Evolutionary conservation across 1,139 yeast genomes (phyloP).

Genomic region (Yamadazyma epiphylla): DNA sequence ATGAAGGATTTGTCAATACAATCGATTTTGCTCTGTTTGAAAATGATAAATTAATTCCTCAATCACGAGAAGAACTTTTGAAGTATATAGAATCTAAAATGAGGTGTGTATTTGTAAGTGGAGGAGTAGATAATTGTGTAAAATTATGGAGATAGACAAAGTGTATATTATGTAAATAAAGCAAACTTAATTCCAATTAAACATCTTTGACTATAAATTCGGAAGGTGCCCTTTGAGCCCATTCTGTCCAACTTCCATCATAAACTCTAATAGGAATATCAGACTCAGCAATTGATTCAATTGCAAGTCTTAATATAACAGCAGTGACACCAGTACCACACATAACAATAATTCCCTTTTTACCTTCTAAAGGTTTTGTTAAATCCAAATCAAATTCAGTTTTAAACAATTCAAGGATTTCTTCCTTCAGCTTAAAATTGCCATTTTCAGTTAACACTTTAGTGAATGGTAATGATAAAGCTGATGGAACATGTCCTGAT

Average conservation of each 20-base stretch:
- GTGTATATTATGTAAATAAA: too few species aligned
- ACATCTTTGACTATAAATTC: constrained; percentile 15
- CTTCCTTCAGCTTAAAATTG: constrained; percentile 47
- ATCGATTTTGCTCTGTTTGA: constrained; percentile 54
- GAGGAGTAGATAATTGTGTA: constrained; percentile 54
- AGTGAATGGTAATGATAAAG: constrained; percentile 72
- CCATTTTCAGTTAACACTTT: constrained; percentile 49
- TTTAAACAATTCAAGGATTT: constrained; percentile 43
- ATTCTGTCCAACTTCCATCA: constrained; percentile 94
- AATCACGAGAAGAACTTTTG: constrained; percentile 13
- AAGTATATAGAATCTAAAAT: constrained; percentile 37
- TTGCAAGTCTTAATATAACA: constrained; percentile 61
- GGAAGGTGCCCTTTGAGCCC: constrained; percentile 44
- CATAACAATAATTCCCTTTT: constrained; percentile 71
- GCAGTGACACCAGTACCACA: constrained; percentile 98
- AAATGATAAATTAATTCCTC: constrained; percentile 11
- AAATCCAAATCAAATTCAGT: constrained; percentile 34
- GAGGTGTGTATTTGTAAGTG: constrained; percentile 56
- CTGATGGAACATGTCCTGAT: constrained; percentile 86
- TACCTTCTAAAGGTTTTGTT: constrained; percentile 18
- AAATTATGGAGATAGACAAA: constrained; percentile 45
- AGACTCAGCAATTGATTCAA: constrained; percentile 50
- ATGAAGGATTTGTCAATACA: constrained; percentile 65
- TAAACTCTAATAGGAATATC: constrained; percentile 68
- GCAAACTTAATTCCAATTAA: too few species aligned